Evolutionary conservation across 805 yeast genomes (phyloP), one percentile per base, ranked within the genome.

Genomic region (Yarrowia yakushimensis): DNA sequence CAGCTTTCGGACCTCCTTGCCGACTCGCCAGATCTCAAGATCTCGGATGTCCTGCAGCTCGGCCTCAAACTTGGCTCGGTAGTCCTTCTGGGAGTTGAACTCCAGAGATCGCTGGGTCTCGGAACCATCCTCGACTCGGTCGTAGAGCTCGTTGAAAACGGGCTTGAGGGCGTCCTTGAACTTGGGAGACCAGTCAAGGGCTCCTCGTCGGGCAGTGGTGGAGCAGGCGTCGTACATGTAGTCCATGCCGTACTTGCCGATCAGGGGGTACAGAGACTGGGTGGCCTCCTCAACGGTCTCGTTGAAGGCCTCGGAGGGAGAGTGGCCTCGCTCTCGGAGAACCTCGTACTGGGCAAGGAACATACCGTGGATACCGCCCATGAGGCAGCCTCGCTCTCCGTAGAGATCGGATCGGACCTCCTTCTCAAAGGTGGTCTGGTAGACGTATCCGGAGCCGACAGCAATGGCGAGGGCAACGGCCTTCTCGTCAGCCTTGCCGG

Each of bases 291-390:
- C 99, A 71, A 94, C 99, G 72, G 99, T 94, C 85, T 94, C 99
- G 82, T 94, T 94, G 92, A 94, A 94, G 73, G 99, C 98, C 85
- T 94, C 99, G 66, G 97, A 90, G 82, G 99, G 99, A 69, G 97
- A 84, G 87, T 94, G 99, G 70, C 99, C 99, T 78, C 96, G 91
- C 84, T 93, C 98, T 84, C 99, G 92, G 79, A 94, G 87, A 67
- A 94, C 99, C 82, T 94, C 99, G 85, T 94, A 94, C 84, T 94
- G 99, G 72, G 99, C 99, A 76, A 94, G 86, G 94, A 94, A 94
- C 98, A 94, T 94, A 86, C 99, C 99, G 85, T 94, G 99, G 84
- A 94, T 93, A 86, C 98, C 98, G 79, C 98, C 99, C 99, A 93
- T 94, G 72, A 94, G 84, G 83, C 98, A 94, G 77, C 99, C 99